These are phyloP conservation scores for Sporothrix schenckii DNA, from an alignment of 2,329 filamentous ascomycete species.

Conservation along the genomic window DNA sequence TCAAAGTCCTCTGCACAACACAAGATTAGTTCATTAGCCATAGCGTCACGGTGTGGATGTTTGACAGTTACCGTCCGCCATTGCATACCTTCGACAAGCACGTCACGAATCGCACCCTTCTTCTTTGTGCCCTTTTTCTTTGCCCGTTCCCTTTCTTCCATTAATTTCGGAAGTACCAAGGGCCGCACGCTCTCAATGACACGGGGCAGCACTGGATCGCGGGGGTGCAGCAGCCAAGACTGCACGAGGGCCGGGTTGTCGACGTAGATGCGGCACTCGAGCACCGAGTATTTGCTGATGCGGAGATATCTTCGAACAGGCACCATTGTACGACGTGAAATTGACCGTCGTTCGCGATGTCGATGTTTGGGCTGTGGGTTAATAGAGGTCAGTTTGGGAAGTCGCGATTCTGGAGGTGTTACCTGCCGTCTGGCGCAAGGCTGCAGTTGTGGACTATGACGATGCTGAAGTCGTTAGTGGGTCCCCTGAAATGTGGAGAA, in stretches of 20 bases:
- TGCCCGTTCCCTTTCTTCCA: slow-evolving; percentile 75
- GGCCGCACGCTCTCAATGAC: slow-evolving; percentile 85
- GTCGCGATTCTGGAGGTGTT: background rate
- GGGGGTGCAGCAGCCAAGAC: slow-evolving; percentile 80
- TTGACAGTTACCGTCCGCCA: background rate
- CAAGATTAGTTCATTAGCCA: background rate
- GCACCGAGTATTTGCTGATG: slow-evolving; percentile 88
- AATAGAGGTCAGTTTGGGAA: background rate
- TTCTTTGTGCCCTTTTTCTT: slow-evolving; percentile 71
- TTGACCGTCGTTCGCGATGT: background rate
- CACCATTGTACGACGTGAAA: slow-evolving; percentile 61
- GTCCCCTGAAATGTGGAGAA: slow-evolving; percentile 13
- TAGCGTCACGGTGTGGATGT: background rate
- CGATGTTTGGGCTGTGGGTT: background rate
- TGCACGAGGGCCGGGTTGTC: slow-evolving; percentile 83
- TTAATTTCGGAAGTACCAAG: slow-evolving; percentile 84
- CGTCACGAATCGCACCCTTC: slow-evolving; percentile 80
- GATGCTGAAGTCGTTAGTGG: slow-evolving; percentile 4
- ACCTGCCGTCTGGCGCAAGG: background rate
- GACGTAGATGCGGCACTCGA: slow-evolving; percentile 96
- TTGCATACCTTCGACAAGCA: slow-evolving; percentile 71
- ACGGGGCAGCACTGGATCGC: slow-evolving; percentile 74
- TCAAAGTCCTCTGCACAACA: slow-evolving; percentile 76
- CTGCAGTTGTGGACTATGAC: slow-evolving; percentile 13
- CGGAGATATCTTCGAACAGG: slow-evolving; percentile 86